Conservation (phyloP, 768 basidiomycete species). For the Lactarius tabidus region DNA sequence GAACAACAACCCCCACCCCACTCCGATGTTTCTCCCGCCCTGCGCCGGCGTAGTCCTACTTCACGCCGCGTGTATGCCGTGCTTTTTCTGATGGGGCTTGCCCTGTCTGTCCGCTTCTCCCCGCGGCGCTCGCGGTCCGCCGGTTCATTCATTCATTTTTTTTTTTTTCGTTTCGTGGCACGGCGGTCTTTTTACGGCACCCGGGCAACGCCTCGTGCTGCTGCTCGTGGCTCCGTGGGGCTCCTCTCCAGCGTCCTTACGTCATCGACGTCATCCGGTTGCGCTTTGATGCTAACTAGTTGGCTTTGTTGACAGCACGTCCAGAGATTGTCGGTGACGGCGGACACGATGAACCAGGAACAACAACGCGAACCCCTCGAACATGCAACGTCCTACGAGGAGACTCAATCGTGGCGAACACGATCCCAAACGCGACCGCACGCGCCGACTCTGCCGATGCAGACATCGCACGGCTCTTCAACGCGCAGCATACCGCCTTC, state of each 20-base stretch:
- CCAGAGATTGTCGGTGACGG: not conserved
- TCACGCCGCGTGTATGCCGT: conserved; percentile 14
- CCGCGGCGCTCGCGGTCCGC: not conserved
- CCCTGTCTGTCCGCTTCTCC: not conserved
- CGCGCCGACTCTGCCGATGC: conserved; percentile 1
- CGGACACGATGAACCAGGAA: not conserved
- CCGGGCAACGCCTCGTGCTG: not conserved
- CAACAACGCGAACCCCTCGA: not conserved
- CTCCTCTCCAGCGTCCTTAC: not conserved
- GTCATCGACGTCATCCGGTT: not conserved
- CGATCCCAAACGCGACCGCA: not conserved
- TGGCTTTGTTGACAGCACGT: conserved; percentile 6
- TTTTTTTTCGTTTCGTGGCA: not conserved
- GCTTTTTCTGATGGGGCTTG: not conserved
- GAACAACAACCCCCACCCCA: too few species aligned
- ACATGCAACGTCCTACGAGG: not conserved
- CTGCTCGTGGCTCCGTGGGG: not conserved
- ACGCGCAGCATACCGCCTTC: conserved; percentile 20
- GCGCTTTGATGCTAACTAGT: conserved; percentile 1
- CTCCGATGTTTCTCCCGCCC: not conserved
- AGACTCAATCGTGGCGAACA: not conserved
- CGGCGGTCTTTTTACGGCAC: not conserved
- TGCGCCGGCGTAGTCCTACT: not conserved
- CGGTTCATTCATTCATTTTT: too few species aligned
- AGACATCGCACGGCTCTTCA: conserved; percentile 11